Percentiles rank a stretch among this genome's conserved stretches.
These are phyloP conservation scores for Haplosporangium sp. DNA, from an alignment of 371 early-diverging fungal genomes.

Conservation along the genomic window DNA sequence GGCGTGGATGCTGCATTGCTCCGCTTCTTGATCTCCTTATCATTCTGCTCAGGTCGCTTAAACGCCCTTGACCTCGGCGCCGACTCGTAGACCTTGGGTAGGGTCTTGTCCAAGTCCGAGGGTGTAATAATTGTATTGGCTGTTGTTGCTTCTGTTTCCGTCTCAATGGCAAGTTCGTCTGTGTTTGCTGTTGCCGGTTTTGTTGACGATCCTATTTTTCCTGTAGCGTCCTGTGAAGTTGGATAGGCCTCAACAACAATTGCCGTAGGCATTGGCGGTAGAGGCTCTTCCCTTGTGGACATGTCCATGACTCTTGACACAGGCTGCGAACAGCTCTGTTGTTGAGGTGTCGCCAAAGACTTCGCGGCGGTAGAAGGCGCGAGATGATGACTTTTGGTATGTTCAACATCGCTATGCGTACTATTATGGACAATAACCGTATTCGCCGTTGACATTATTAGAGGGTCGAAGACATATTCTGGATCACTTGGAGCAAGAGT, in stretches of 20 bases:
- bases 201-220: neutral
- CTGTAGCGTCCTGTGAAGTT: neutral
- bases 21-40: neutral
- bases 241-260: constrained; percentile 18
- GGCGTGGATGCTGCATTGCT: neutral
- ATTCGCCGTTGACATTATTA: neutral
- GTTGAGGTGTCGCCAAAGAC: neutral
- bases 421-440: no score
- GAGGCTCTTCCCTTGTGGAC: constrained; percentile 1
- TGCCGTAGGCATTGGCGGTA: constrained; percentile 12
- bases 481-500: constrained; percentile 14
- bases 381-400: constrained; percentile 23
- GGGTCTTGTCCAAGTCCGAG: constrained; percentile 45
- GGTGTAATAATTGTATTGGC: neutral
- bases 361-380: neutral
- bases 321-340: constrained; percentile 26
- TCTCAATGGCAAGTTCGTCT: neutral
- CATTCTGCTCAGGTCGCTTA: constrained; percentile 19
- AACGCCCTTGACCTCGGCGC: constrained; percentile 32
- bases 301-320: constrained; percentile 22
- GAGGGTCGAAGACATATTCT: neutral
- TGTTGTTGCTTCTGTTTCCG: neutral
- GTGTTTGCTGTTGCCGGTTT: neutral
- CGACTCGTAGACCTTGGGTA: constrained; percentile 48
- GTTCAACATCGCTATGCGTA: neutral